Evolutionary conservation across 768 basidiomycete species (phyloP).

Genomic region (Mrakia frigida): DNA sequence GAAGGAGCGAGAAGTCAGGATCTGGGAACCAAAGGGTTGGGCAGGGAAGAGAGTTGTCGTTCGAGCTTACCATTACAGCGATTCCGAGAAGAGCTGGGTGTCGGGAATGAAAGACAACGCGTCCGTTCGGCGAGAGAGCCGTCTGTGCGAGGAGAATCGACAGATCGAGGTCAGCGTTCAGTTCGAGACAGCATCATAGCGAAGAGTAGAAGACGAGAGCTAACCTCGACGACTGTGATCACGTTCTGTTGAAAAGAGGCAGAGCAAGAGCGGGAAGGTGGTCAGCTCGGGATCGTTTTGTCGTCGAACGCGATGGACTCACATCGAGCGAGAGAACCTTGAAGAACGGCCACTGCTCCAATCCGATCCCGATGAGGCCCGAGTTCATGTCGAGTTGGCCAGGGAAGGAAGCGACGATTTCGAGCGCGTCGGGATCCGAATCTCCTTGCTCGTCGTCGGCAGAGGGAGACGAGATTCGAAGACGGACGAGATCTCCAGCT

Average conservation of each 20-base stretch:
- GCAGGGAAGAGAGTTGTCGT: too few relatives aligned
- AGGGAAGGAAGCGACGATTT: constrained; percentile 83
- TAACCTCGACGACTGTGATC: constrained; percentile 73
- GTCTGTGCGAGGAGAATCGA: constrained; percentile 52
- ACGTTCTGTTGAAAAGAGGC: constrained; percentile 49
- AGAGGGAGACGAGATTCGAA: constrained; percentile 60
- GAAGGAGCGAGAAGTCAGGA: too few relatives aligned
- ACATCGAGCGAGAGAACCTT: constrained; percentile 79
- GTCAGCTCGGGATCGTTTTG: neutral
- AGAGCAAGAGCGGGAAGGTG: neutral
- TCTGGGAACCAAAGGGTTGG: too few relatives aligned
- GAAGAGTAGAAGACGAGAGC: neutral
- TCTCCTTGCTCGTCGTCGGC: constrained; percentile 49
- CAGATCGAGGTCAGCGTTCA: neutral
- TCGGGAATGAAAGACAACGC: constrained; percentile 78
- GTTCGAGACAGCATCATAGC: neutral
- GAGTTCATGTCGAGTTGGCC: constrained; percentile 90
- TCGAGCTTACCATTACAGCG: constrained; percentile 54
- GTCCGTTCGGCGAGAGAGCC: constrained; percentile 78
- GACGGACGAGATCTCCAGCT: constrained; percentile 75
- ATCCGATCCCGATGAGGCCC: constrained; percentile 82
- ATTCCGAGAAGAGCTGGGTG: constrained; percentile 83
- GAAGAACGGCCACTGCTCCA: constrained; percentile 96
- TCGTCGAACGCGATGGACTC: constrained; percentile 38
- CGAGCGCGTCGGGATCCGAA: constrained; percentile 50